Base-by-base conservation (phyloP, 164 flowering plant genomes). In the Piper longum region DNA sequence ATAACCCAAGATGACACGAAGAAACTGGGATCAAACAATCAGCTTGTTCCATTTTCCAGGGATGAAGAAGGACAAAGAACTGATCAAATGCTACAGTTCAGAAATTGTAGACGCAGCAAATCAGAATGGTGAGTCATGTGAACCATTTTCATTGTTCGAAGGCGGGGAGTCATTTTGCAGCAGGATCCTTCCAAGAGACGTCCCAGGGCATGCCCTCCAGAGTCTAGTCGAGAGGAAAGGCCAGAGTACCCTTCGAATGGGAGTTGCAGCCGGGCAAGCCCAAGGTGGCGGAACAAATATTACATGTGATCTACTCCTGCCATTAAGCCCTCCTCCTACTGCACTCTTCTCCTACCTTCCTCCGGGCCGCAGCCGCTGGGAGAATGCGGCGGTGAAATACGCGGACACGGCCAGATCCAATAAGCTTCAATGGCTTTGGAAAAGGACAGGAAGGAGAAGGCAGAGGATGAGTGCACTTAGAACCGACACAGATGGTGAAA, bases 201-300 rank as follows among this genome's bases (percentile, higher is more conserved):
- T 41, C 51, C n/a, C 43, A 16, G 43, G 70, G 65, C 56, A 56
- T 67, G 45, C 44, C 65, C 14, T 67, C 70, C 36, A 18, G 70
- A 7, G 7, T 56, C 16, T 64, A 64, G 16, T 67, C 45, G 61
- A 58, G 41, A 18, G 64, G 7, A 4, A 42, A 51, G 0, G 69
- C 57, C 18, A 17, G 8, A 14, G 64, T 67, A 3, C 69, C 69
- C 51, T 67, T 67, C 60, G 52, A 61, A 16, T 67, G 69, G 69
- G 69, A 67, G 43, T 42, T 43, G 7, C 64, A 19, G 16, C 69
- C 69, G 3, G 69, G 69, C 19, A 39, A 54, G 54, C 69, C 69
- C 41, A 67, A 67, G 52, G 56, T 40, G 39, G 4, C 8, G 17
- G 36, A 26, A 26, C 36, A 26, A 26, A 26, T 26, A 36, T 40